phyloP scores from a whole-genome alignment of 2,329 filamentous ascomycete genomes.

The Claviceps purpurea region DNA sequence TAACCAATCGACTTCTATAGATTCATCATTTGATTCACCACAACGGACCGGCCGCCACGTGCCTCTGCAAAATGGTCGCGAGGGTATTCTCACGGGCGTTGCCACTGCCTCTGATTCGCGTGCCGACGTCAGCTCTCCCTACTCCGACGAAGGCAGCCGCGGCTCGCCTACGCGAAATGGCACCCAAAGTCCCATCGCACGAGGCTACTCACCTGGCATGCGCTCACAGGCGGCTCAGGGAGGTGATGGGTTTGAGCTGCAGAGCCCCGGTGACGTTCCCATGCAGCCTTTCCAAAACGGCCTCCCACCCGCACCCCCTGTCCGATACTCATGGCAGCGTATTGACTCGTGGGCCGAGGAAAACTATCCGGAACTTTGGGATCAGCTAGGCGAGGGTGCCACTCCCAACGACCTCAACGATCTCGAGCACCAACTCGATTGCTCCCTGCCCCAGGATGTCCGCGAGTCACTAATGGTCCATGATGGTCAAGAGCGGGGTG shows the following conservation, averaged over 20 bases:
- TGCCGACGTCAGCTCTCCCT: constrained; percentile 66
- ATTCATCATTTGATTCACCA: constrained; percentile 86
- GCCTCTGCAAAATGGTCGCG: constrained; percentile 68
- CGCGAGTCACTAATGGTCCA: constrained; percentile 83
- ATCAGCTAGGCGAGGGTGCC: constrained; percentile 84
- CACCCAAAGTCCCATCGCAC: constrained; percentile 33
- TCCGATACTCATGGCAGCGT: constrained; percentile 80
- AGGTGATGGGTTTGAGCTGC: constrained; percentile 54
- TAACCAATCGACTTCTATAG: constrained; percentile 28
- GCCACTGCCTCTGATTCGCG: constrained; percentile 83
- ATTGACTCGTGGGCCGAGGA: constrained; percentile 92
- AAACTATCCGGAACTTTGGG: constrained; percentile 86
- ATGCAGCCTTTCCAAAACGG: constrained; percentile 96
- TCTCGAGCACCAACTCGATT: constrained; percentile 89
- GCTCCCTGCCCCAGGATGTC: constrained; percentile 83
- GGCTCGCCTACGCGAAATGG: constrained; percentile 39
- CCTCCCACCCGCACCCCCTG: constrained; percentile 75
- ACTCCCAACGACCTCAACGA: constrained; percentile 94
- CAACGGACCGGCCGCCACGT: constrained; percentile 86
- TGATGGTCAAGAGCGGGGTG: constrained; percentile 94
- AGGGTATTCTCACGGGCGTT: constrained; percentile 73
- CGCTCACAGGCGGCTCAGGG: constrained; percentile 62
- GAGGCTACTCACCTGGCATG: constrained; percentile 83
- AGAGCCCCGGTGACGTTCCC: constrained; percentile 70
- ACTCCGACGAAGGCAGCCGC: constrained; percentile 56